Conservation (phyloP, 1,139 yeast species). For the Hansenula lynferdii region DNA sequence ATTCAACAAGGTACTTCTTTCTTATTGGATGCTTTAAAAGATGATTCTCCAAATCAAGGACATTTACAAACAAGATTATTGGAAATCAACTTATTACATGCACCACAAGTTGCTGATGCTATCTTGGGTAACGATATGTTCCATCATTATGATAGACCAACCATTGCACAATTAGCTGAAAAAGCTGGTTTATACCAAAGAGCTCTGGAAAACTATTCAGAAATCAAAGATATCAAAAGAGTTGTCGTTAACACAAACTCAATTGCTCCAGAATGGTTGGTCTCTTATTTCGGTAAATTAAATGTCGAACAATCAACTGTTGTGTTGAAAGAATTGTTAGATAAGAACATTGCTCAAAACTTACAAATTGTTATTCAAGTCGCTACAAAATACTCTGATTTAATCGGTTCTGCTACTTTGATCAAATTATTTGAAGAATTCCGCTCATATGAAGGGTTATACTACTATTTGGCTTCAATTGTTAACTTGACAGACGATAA, state of each 20-base stretch:
- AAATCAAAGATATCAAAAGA: constrained; percentile 91
- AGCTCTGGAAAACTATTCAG: constrained; percentile 94
- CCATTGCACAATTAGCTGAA: constrained; percentile 89
- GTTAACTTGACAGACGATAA: constrained; percentile 93
- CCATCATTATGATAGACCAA: constrained; percentile 90
- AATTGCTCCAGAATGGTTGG: constrained; percentile 92
- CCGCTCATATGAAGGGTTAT: constrained; percentile 89
- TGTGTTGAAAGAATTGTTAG: constrained; percentile 81
- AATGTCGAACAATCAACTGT: constrained; percentile 92
- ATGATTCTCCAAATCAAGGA: constrained; percentile 92
- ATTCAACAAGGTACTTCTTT: constrained; percentile 99
- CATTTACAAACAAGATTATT: constrained; percentile 92
- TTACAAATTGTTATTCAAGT: constrained; percentile 94
- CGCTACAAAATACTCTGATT: constrained; percentile 92
- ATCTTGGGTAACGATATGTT: constrained; percentile 95
- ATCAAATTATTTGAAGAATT: constrained; percentile 91
- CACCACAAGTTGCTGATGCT: constrained; percentile 99
- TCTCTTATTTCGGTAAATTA: constrained; percentile 86
- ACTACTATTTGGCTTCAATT: constrained; percentile 87
- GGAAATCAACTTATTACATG: constrained; percentile 89
- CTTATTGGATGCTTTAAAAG: constrained; percentile 90
- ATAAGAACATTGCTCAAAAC: constrained; percentile 78
- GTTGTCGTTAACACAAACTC: constrained; percentile 85
- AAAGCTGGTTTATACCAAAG: constrained; percentile 92
- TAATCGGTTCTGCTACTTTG: constrained; percentile 80